A percentile compares a stretch with the other conserved stretches of the same genome.
These are phyloP conservation scores for Amphirosellinia nigrospora DNA, from an alignment of 495 filamentous ascomycete species.

Conservation along the genomic window DNA sequence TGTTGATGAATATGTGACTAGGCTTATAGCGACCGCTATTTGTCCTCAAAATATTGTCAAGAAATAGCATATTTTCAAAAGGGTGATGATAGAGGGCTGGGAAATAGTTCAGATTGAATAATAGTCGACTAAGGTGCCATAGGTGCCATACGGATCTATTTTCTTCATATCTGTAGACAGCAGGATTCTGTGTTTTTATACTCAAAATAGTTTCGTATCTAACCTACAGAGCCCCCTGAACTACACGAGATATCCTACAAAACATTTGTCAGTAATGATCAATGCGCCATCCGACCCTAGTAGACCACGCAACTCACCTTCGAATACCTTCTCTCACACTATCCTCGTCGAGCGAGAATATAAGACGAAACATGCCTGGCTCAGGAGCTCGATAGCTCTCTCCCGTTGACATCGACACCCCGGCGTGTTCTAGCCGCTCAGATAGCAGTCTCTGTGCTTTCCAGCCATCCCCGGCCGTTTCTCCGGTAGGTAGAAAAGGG, in stretches of 20 bases:
- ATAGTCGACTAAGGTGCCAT: too few relatives aligned
- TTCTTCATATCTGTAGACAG: too few relatives aligned
- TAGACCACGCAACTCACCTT: slow-evolving; percentile 39
- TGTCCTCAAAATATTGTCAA: too few relatives aligned
- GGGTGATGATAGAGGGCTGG: too few relatives aligned
- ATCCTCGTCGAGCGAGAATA: slow-evolving; percentile 52
- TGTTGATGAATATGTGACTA: too few relatives aligned
- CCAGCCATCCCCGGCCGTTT: slow-evolving; percentile 35
- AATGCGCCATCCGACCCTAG: not conserved
- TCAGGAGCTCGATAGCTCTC: slow-evolving; percentile 50
- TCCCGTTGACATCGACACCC: slow-evolving; percentile 44
- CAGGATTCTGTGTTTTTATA: too few relatives aligned
- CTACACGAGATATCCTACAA: not conserved
- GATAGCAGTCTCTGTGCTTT: slow-evolving; percentile 5
- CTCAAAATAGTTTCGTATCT: too few relatives aligned
- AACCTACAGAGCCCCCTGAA: not conserved
- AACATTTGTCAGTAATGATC: not conserved
- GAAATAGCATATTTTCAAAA: too few relatives aligned
- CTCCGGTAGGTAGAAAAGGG: slow-evolving; percentile 34
- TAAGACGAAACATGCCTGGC: slow-evolving; percentile 59
- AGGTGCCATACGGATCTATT: too few relatives aligned
- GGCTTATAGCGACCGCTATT: too few relatives aligned
- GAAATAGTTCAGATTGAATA: too few relatives aligned
- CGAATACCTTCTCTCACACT: slow-evolving; percentile 50
- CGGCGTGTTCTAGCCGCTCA: not conserved